Conservation (phyloP, 176 grass and related monocot species). For the Rhynchospora pubera region DNA sequence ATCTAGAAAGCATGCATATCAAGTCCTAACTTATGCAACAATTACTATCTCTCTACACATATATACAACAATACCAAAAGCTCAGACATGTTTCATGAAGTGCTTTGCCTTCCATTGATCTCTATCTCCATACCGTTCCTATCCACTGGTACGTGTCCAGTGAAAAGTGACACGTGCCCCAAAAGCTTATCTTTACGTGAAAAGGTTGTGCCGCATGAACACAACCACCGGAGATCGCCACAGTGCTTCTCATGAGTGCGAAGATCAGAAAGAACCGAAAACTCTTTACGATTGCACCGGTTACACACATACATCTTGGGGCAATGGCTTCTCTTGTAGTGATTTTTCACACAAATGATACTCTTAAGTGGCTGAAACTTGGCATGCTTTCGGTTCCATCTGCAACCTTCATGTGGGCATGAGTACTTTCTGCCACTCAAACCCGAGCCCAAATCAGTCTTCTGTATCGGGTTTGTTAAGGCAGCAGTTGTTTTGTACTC, state of each 20-base stretch:
- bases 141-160: slow-evolving; percentile 43
- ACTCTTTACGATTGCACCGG: slow-evolving; percentile 85
- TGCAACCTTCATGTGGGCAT: slow-evolving; percentile 82
- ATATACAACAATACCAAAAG: slow-evolving; percentile 9
- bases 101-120: slow-evolving; percentile 6
- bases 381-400: slow-evolving; percentile 71
- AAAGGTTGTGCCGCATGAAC: slow-evolving; percentile 85
- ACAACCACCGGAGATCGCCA: slow-evolving; percentile 78
- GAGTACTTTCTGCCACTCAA: slow-evolving; percentile 41
- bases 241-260: slow-evolving; percentile 96
- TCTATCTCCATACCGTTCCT: slow-evolving; percentile 15
- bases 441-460: neutral
- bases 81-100: slow-evolving; percentile 3
- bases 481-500: slow-evolving; percentile 90
- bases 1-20: neutral
- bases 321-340: slow-evolving; percentile 97
- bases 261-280: slow-evolving; percentile 88
- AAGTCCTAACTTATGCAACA: neutral
- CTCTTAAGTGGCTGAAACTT: slow-evolving; percentile 95
- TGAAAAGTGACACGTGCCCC: slow-evolving; percentile 61
- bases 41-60: neutral
- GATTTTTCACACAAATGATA: slow-evolving; percentile 81
- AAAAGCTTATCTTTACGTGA: slow-evolving; percentile 92
- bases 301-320: slow-evolving; percentile 97
- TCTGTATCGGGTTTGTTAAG: slow-evolving; percentile 41